Evolutionary conservation across 352 stramenopile species (phyloP).

Genomic region (Phytophthora cactorum): DNA sequence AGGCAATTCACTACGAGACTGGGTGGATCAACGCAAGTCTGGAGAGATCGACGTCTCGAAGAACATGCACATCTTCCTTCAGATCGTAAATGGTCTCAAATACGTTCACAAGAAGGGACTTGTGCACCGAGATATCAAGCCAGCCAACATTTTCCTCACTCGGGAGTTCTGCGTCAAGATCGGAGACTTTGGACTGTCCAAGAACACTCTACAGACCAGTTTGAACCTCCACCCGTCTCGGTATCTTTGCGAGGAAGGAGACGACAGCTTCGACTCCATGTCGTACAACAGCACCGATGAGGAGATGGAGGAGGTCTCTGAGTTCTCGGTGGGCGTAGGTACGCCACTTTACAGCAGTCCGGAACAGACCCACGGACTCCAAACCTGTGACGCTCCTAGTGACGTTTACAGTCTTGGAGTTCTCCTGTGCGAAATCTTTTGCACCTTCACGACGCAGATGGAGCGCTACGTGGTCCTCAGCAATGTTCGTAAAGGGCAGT

Average conservation of each 20-base stretch:
- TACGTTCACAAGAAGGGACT: slow-evolving; percentile 81
- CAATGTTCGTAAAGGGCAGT: slow-evolving; percentile 44
- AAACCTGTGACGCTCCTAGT: slow-evolving; percentile 53
- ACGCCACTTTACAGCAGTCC: slow-evolving; percentile 81
- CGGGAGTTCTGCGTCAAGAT: slow-evolving; percentile 81
- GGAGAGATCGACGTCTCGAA: slow-evolving; percentile 43
- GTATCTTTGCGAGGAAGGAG: slow-evolving; percentile 54
- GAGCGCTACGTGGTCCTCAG: slow-evolving; percentile 69
- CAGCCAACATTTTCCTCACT: slow-evolving; percentile 84
- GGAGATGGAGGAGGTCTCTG: slow-evolving; percentile 36
- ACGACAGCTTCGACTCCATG: slow-evolving; percentile 29
- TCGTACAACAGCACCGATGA: slow-evolving; percentile 30
- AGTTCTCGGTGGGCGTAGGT: slow-evolving; percentile 75
- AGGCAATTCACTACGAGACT: slow-evolving; percentile 85
- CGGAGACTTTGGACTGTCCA: slow-evolving; percentile 83
- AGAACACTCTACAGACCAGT: slow-evolving; percentile 67
- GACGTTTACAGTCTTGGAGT: slow-evolving; percentile 82
- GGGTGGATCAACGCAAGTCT: slow-evolving; percentile 63
- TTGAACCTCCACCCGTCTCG: slow-evolving; percentile 61
- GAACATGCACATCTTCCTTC: slow-evolving; percentile 75
- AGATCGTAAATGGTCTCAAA: slow-evolving; percentile 75
- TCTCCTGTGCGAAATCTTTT: slow-evolving; percentile 80
- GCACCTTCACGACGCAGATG: slow-evolving; percentile 80
- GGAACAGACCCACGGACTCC: slow-evolving; percentile 58
- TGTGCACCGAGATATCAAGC: slow-evolving; percentile 85